Evolutionary conservation across 352 stramenopile species (phyloP), one percentile per base, ranked within the genome.

Genomic region (Blastocystis sp.): DNA sequence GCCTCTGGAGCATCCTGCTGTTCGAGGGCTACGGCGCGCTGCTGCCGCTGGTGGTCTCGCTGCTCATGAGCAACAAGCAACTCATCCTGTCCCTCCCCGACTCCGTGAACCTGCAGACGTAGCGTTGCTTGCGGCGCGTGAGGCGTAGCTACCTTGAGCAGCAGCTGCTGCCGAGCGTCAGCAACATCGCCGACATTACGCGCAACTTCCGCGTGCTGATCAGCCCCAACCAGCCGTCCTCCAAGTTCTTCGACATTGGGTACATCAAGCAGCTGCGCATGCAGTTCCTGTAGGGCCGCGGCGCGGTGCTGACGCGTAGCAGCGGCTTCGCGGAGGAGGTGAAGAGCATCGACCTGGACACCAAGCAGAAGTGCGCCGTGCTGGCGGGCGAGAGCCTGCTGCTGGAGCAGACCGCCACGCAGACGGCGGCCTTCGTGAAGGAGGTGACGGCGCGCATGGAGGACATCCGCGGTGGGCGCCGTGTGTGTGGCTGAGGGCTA

Each of bases 221-320:
- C 28, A 59, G 52, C 43, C 74, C 74, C 40, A 84, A 84, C 41
- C 74, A 84, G 74, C n/a, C 74, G 41, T 67, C 74, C n/a, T 84
- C 74, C 34, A 53, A 59, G 23, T 84, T 84, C 61, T 84, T 84
- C 28, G 74, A 84, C 11, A 41, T 84, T 10, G n/a, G 53, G 10
- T 69, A 69, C 61, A 84, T 84, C 61, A 23, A 43, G 10, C 14
- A 34, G 11, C 41, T 84, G 53, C 74, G 74, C 40, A 17, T 64
- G 38, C 52, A 66, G 45, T 84, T 41, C 56, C n/a, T 84, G 74
- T 84, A 34, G 14, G 17, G 9, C 43, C n/a, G 5, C 45, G 14
- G 5, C 11, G 4, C 40, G 21, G 43, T 17, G n/a, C 23, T 61
- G 62, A 21, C n/a, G 14, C 17, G 71, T 52, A 84, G 74, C 23